Percentiles rank a stretch among this genome's conserved stretches.
phyloP scores from a whole-genome alignment of 108 stramenopile species.

The Cyclotella atomus region DNA sequence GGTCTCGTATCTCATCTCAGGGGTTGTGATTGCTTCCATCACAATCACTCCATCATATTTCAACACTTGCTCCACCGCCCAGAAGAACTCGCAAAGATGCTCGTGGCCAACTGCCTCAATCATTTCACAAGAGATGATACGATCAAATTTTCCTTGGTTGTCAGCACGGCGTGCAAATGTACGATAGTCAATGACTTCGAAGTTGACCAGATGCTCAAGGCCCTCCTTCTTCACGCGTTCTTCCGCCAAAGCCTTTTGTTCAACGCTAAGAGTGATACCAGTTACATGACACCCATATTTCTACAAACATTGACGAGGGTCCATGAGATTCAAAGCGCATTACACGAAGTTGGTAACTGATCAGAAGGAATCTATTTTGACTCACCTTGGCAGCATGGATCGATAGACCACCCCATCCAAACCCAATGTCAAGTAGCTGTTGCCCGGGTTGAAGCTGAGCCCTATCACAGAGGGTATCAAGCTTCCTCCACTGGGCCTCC shows the following conservation, averaged over 20 bases:
- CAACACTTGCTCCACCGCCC: slow-evolving; percentile 89
- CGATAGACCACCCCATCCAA: slow-evolving; percentile 95
- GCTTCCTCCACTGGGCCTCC: slow-evolving; percentile 95
- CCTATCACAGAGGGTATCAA: slow-evolving; percentile 87
- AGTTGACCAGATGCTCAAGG: slow-evolving; percentile 80
- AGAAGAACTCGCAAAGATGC: slow-evolving; percentile 90
- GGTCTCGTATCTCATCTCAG: slow-evolving; percentile 91
- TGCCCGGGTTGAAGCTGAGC: slow-evolving; percentile 80
- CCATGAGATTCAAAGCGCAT: too few relatives aligned
- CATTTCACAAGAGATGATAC: slow-evolving; percentile 97
- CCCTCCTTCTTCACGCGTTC: slow-evolving; percentile 84
- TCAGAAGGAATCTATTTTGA: background rate
- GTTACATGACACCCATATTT: slow-evolving; percentile 90
- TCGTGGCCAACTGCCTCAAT: slow-evolving; percentile 98
- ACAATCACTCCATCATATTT: slow-evolving; percentile 86
- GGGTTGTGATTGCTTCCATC: slow-evolving; percentile 97
- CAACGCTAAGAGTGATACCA: slow-evolving; percentile 94
- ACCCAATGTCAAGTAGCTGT: slow-evolving; percentile 93
- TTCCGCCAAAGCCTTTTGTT: slow-evolving; percentile 91
- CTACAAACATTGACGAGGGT: background rate
- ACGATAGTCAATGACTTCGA: slow-evolving; percentile 94
- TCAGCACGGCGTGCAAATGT: slow-evolving; percentile 70
- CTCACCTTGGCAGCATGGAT: slow-evolving; percentile 81
- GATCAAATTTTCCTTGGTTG: slow-evolving; percentile 85
- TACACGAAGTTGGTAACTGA: background rate